A percentile compares a stretch with the other conserved stretches of the same genome.
Conservation (phyloP, 2,329 filamentous ascomycete genomes). For the Trichoderma oligosporum region DNA sequence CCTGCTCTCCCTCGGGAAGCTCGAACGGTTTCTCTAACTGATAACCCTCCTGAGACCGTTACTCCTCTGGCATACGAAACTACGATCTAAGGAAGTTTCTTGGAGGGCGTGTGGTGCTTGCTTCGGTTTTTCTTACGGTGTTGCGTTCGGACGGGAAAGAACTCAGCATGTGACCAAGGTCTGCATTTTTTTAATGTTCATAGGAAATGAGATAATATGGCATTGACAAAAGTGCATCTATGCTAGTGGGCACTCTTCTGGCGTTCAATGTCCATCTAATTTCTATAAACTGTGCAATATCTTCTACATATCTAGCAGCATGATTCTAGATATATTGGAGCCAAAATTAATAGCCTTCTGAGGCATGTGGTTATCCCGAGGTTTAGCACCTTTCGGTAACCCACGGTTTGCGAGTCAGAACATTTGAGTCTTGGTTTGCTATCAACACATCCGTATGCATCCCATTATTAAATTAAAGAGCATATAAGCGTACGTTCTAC, state of each 20-base stretch:
- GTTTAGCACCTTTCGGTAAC: too few species aligned
- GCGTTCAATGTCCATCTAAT: slow-evolving; percentile 1
- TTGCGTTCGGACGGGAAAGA: slow-evolving; percentile 44
- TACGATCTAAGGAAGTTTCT: slow-evolving; percentile 69
- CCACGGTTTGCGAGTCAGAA: too few species aligned
- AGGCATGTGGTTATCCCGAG: too few species aligned
- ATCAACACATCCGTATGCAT: too few species aligned
- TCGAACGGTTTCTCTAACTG: slow-evolving; percentile 72
- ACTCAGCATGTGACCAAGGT: slow-evolving; percentile 41
- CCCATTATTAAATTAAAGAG: too few species aligned
- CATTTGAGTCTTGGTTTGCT: too few species aligned
- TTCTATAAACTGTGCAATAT: not conserved
- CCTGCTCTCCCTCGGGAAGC: slow-evolving; percentile 75
- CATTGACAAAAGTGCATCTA: slow-evolving; percentile 26
- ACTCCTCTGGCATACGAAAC: slow-evolving; percentile 95
- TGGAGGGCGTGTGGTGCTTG: slow-evolving; percentile 30
- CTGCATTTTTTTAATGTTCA: slow-evolving; percentile 41
- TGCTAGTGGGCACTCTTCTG: not conserved
- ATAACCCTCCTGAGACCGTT: slow-evolving; percentile 87
- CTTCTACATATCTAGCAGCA: not conserved
- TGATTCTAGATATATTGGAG: not conserved
- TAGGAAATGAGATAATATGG: slow-evolving; percentile 39
- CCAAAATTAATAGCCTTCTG: not conserved
- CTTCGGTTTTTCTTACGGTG: slow-evolving; percentile 41
- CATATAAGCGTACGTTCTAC: too few species aligned